Evolutionary conservation across 2,329 filamentous ascomycete species (phyloP).

Genomic region (Aphanocladium album): DNA sequence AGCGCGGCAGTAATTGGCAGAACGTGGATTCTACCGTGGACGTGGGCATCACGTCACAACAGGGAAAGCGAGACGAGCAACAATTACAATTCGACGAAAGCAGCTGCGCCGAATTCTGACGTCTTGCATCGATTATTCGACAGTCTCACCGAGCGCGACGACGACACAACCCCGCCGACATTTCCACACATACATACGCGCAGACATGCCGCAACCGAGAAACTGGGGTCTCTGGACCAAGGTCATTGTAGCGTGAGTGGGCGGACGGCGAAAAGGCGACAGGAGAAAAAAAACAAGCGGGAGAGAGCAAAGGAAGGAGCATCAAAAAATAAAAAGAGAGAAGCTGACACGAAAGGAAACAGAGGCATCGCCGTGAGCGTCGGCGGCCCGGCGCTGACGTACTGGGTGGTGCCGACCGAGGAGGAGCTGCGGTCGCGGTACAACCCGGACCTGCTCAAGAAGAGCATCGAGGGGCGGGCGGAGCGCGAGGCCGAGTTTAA

Average conservation of each 20-base stretch:
- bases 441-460: conserved; percentile 89
- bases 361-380: conserved; percentile 70
- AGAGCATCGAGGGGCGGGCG: conserved; percentile 73
- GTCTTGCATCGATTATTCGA: background rate
- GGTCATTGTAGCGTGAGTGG: conserved; percentile 62
- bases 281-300: conserved; percentile 14
- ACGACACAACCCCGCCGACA: background rate
- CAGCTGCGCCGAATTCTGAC: no score
- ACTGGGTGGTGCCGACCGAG: conserved; percentile 76
- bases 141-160: background rate
- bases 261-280: background rate
- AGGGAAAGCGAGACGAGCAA: background rate
- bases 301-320: no score
- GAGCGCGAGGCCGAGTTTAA: conserved; percentile 82
- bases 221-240: conserved; percentile 61
- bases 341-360: conserved; percentile 14
- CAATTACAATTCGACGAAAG: background rate
- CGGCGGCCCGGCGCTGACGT: conserved; percentile 79
- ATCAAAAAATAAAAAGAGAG: no score
- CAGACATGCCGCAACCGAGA: conserved; percentile 37
- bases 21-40: background rate
- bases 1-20: background rate
- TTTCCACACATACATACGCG: background rate
- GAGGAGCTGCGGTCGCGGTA: conserved; percentile 91
- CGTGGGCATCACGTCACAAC: conserved; percentile 4